Base-by-base conservation (phyloP, 371 early-diverging fungal species). In the Circinella minor region DNA sequence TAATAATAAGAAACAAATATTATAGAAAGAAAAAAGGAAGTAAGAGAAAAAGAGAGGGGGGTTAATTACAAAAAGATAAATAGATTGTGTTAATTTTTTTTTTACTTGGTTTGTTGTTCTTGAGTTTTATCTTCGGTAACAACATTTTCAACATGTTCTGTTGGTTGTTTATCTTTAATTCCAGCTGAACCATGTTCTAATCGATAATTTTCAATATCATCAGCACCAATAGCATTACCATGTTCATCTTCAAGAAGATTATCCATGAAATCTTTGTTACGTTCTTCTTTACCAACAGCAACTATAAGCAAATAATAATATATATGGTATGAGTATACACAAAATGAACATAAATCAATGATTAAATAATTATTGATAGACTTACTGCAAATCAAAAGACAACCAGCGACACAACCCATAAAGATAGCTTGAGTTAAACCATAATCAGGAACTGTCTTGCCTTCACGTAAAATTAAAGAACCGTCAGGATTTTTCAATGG, bases 371-470 rank as follows among this genome's bases (percentile, higher is more conserved):
- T 43, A 43, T 43, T 9, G 1, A 43, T 43, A 43, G 1, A 47
- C 66, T 72, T 78, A 80, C 80, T 74, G 61, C 74, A 69, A 34
- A 82, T 78, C 15, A 80, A 64, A 38, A 82, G 59, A 13, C 79
- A 73, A 7, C 61, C 77, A 59, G 81, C 86, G 20, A 86, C 85
- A 67, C 80, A 74, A 0, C 87, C 90, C 76, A 90, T 85, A 48
- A 92, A 81, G 13, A 89, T 85, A 15, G 87, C 90, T 67, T 90
- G 91, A 3, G 85, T 86, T 49, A 83, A 73, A 7, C 85, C 92
- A 65, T 92, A 92, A 74, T 92, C 81, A 7, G 90, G 88, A 54
- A 89, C 79, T 4, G 61, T 61, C 27, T 76, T 65, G 36, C 89
- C 91, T 10, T 73, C 59, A 48, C 78, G 77, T 36, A 76, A 51